Percentiles rank a stretch among this genome's conserved stretches.
These are phyloP conservation scores for Tolypocladium inflatum DNA, from an alignment of 2,329 filamentous ascomycete species.

Conservation along the genomic window DNA sequence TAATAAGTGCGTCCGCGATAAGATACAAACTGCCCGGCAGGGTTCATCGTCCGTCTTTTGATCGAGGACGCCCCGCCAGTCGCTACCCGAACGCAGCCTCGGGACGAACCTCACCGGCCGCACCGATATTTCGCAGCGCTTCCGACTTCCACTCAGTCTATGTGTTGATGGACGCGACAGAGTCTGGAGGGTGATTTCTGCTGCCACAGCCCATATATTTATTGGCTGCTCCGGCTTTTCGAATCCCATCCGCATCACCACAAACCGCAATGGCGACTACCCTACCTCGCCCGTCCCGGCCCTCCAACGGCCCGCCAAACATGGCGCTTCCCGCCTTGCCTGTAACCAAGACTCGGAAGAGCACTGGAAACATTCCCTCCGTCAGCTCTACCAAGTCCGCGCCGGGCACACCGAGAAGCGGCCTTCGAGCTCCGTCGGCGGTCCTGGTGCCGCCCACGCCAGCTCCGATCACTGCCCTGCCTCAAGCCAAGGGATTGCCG, in stretches of 20 bases:
- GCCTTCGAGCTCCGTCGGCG: conserved; percentile 50
- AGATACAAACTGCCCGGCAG: not conserved
- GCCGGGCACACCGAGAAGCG: conserved; percentile 44
- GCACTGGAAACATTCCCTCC: conserved; percentile 39
- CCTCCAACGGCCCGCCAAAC: conserved; percentile 61
- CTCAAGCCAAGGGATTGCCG: conserved; percentile 45
- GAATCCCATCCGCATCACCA: not conserved
- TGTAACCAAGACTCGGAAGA: conserved; percentile 62
- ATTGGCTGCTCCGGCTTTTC: not conserved
- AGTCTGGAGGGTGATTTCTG: not conserved
- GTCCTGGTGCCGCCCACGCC: conserved; percentile 42
- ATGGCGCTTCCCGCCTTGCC: conserved; percentile 67
- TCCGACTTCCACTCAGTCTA: not conserved
- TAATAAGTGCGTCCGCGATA: not conserved
- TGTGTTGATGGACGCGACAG: conserved; percentile 3
- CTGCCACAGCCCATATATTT: not conserved
- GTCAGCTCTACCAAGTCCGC: conserved; percentile 26
- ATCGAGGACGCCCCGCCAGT: not conserved
- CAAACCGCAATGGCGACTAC: conserved; percentile 34
- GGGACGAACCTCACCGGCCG: not conserved
- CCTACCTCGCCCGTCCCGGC: conserved; percentile 57
- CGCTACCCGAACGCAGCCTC: not conserved
- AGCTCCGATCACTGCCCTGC: conserved; percentile 42
- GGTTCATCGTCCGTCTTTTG: not conserved
- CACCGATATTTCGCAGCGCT: not conserved